Base-by-base conservation (phyloP, 768 basidiomycete genomes). In the Phlegmacium glaucopus region DNA sequence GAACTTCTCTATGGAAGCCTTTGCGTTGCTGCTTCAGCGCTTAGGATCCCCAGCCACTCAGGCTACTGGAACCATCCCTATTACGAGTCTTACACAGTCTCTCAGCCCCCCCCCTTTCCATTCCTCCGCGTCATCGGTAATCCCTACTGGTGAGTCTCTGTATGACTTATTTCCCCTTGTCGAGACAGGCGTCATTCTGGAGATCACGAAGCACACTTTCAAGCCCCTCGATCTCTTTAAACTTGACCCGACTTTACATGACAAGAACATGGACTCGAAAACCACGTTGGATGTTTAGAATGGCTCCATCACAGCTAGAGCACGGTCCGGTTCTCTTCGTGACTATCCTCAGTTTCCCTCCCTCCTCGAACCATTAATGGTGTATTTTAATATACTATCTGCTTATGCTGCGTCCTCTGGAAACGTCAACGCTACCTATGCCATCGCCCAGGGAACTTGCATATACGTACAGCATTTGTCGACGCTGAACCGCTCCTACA, bases 291-390 rank as follows among this genome's bases (percentile, higher is more conserved):
- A 44, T 9, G 4, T 44, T 2, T 28, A 44, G n/a, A 38, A 28
- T 13, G 42, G 46, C 16, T 17, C 22, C 9, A 35, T 52, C 10
- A 47, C 47, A 9, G 27, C 41, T 15, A 13, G 30, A 2, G 28
- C 16, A 6, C 40, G 40, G 3, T 22, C 42, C 9, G 49, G 52
- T 9, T 12, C 11, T 6, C 6, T 29, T 1, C 50, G 50, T 28
- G 45, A 50, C 25, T 54, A 47, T 25, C 54, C 50, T 1, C 17
- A 50, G 4, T 34, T 55, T 6, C n/a, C 37, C 17, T 47, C 50
- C 40, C 42, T 55, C 6, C 6, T 50, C 9, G 39, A 47, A 9
- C 54, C 50, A 1, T 48, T 55, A 1, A 8, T 39, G 2, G 40
- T 42, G 9, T 52, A 52, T 13, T 55, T 55, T n/a, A 13, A 49